Percentiles rank a stretch among this genome's conserved stretches.
Evolutionary conservation across 2,329 filamentous ascomycete species (phyloP).

Genomic region (Botryosphaeria dothidea): DNA sequence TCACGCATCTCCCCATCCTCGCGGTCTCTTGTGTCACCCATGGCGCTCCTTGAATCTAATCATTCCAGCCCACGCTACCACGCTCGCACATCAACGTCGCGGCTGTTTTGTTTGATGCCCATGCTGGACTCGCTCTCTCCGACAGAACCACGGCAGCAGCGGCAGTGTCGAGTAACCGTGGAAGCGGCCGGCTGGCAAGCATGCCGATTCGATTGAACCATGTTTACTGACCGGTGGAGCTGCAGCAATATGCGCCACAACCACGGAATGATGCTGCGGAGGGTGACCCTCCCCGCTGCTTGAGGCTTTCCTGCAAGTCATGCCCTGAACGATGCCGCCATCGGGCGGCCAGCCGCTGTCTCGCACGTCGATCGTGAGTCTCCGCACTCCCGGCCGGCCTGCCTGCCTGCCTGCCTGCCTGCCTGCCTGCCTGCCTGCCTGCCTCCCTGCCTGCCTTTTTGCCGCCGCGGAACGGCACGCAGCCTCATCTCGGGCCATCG

Average conservation of each 20-base stretch:
- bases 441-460: too few species aligned
- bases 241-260: slow-evolving; percentile 9
- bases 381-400: not conserved
- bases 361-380: slow-evolving; percentile 7
- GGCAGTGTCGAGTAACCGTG: slow-evolving; percentile 9
- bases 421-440: slow-evolving; percentile 2
- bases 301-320: not conserved
- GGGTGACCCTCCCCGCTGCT: not conserved
- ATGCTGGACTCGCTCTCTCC: not conserved
- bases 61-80: not conserved
- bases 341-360: slow-evolving; percentile 15
- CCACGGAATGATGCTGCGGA: not conserved
- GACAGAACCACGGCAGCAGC: not conserved
- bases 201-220: slow-evolving; percentile 12
- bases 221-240: slow-evolving; percentile 12
- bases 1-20: not conserved
- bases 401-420: not conserved
- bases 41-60: not conserved
- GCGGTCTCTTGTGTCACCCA: not conserved
- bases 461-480: slow-evolving; percentile 15
- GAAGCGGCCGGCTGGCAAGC: slow-evolving; percentile 2
- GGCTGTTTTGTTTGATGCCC: not conserved
- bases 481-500: slow-evolving; percentile 16
- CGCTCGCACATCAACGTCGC: slow-evolving; percentile 1
- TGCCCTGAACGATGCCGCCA: not conserved